Conservation (phyloP, 106 monocot species). For the Xerophyta viscosa region DNA sequence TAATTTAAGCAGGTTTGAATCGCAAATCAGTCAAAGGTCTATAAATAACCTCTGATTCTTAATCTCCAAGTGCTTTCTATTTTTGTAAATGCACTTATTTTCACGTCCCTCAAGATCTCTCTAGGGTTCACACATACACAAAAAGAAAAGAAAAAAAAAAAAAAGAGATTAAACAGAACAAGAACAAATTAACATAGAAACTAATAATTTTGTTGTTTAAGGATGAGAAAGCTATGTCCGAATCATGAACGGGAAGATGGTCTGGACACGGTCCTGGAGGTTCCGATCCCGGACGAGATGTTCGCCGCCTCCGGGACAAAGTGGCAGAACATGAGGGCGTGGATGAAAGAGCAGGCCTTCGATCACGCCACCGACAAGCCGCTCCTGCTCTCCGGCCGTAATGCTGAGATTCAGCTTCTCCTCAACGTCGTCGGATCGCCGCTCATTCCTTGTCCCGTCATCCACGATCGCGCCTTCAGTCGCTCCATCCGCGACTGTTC, state of each 20-base stretch:
- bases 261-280: slow-evolving; percentile 83
- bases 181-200: too few relatives aligned
- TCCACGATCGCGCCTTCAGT: slow-evolving; percentile 49
- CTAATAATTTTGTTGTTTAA: too few relatives aligned
- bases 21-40: too few relatives aligned
- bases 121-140: too few relatives aligned
- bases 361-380: slow-evolving; percentile 19
- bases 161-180: too few relatives aligned
- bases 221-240: slow-evolving; percentile 81
- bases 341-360: slow-evolving; percentile 56
- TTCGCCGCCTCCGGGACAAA: slow-evolving; percentile 15
- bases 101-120: too few relatives aligned
- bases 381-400: slow-evolving; percentile 24
- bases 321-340: slow-evolving; percentile 37
- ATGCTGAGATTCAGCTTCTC: slow-evolving; percentile 73
- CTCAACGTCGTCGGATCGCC: slow-evolving; percentile 85
- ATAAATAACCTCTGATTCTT: too few relatives aligned
- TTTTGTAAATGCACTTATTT: too few relatives aligned
- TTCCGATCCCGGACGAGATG: slow-evolving; percentile 92
- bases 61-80: too few relatives aligned
- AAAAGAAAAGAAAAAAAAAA: too few relatives aligned
- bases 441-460: slow-evolving; percentile 71
- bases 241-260: slow-evolving; percentile 73
- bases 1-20: too few relatives aligned
- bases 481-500: slow-evolving; percentile 68